These are phyloP conservation scores for Posidonia australis DNA, from an alignment of 106 monocot species.

Conservation along the genomic window DNA sequence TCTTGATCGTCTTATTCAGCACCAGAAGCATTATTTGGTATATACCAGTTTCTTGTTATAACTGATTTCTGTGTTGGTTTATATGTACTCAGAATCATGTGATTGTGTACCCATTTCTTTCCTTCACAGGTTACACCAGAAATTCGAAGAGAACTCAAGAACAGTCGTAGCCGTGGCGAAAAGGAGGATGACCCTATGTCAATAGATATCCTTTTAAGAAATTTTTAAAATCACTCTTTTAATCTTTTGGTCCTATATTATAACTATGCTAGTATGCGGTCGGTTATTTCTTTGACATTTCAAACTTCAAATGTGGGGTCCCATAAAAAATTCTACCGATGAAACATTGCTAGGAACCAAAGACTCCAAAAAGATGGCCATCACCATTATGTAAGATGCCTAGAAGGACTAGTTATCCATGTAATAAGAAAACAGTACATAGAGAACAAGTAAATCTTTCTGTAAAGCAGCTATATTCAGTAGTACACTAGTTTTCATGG, in stretches of 20 bases:
- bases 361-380: no score
- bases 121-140: conserved; percentile 83
- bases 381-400: no score
- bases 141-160: conserved; percentile 73
- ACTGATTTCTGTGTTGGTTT: not conserved
- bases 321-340: no score
- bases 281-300: no score
- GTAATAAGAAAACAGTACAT: no score
- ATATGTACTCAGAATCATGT: not conserved
- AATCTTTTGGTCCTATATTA: not conserved
- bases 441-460: no score
- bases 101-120: not conserved
- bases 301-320: no score
- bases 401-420: no score
- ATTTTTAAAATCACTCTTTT: not conserved
- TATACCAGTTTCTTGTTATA: not conserved
- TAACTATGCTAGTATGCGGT: not conserved
- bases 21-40: conserved; percentile 34
- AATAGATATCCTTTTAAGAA: conserved; percentile 65
- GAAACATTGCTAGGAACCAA: no score
- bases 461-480: no score
- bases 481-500: no score
- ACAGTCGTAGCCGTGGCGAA: conserved; percentile 68
- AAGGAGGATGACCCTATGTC: conserved; percentile 54
- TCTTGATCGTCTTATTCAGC: conserved; percentile 15